Evolutionary conservation across 2,329 filamentous ascomycete genomes (phyloP).

Genomic region (Cladosporium halotolerans): DNA sequence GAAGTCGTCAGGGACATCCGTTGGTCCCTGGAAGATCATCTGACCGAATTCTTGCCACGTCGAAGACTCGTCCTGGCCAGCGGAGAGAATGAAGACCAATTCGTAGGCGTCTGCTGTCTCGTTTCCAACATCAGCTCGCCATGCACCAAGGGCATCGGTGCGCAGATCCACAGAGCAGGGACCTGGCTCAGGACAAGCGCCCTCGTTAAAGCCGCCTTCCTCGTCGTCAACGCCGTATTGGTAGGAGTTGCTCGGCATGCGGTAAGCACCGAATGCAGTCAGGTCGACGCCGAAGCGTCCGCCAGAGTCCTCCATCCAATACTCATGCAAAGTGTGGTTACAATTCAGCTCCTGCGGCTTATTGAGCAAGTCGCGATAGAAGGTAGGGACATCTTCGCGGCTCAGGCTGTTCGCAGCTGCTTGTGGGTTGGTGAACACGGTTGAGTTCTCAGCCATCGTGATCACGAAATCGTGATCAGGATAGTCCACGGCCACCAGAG

Average conservation of each 20-base stretch:
- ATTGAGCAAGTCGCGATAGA: slow-evolving; percentile 48
- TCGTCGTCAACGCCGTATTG: slow-evolving; percentile 47
- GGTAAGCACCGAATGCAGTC: slow-evolving; percentile 48
- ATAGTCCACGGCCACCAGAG: slow-evolving; percentile 49
- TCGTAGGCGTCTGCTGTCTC: slow-evolving; percentile 44
- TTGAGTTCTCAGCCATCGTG: slow-evolving; percentile 40
- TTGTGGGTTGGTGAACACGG: slow-evolving; percentile 47
- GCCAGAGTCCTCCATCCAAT: slow-evolving; percentile 53
- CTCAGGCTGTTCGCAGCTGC: slow-evolving; percentile 37
- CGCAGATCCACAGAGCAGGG: slow-evolving; percentile 45
- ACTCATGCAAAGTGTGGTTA: slow-evolving; percentile 51
- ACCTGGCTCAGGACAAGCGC: slow-evolving; percentile 39
- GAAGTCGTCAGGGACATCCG: slow-evolving; percentile 45
- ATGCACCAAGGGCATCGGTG: slow-evolving; percentile 44
- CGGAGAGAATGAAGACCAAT: slow-evolving; percentile 49
- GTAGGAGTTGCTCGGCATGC: slow-evolving; percentile 42
- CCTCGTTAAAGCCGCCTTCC: slow-evolving; percentile 40
- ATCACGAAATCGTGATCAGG: slow-evolving; percentile 45
- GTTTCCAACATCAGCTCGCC: slow-evolving; percentile 48
- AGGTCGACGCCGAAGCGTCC: slow-evolving; percentile 49
- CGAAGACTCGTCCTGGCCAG: slow-evolving; percentile 50
- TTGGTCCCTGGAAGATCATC: slow-evolving; percentile 45
- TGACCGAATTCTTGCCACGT: slow-evolving; percentile 54
- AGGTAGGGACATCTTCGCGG: slow-evolving; percentile 44
- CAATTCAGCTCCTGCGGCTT: slow-evolving; percentile 44